Evolutionary conservation across 1,284 basidiomycete species (phyloP).

Genomic region (Cutaneotrichosporon arboriforme): DNA sequence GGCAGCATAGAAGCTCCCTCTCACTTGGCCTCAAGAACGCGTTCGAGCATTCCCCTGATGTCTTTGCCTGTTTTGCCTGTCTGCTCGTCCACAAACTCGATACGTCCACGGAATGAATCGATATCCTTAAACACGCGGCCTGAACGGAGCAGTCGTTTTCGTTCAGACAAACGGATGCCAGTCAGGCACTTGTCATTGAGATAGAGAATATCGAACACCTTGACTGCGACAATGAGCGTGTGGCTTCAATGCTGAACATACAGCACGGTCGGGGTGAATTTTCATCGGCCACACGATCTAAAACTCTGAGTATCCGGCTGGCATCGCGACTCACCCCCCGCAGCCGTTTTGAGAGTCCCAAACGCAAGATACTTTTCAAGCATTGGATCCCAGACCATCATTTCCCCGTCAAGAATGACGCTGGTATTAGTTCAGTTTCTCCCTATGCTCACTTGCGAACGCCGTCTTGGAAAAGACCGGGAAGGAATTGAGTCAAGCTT

Average conservation of each 20-base stretch:
- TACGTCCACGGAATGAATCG: conserved; percentile 58
- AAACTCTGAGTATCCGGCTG: neutral
- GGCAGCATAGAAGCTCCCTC: conserved; percentile 2
- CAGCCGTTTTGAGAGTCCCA: conserved; percentile 84
- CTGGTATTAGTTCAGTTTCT: conserved; percentile 50
- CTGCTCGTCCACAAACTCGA: conserved; percentile 69
- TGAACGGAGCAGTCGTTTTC: conserved; percentile 44
- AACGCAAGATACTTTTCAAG: conserved; percentile 81
- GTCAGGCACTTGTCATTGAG: conserved; percentile 56
- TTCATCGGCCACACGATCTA: conserved; percentile 65
- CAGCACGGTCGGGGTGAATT: conserved; percentile 78
- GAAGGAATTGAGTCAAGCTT: conserved; percentile 78
- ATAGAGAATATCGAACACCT: conserved; percentile 86
- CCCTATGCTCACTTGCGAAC: conserved; percentile 64
- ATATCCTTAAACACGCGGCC: conserved; percentile 38
- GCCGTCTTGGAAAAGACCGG: conserved; percentile 63
- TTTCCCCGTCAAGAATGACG: conserved; percentile 89
- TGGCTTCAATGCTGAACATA: conserved; percentile 48
- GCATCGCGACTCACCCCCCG: conserved; percentile 54
- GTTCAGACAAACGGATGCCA: conserved; percentile 42
- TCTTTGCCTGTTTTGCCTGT: conserved; percentile 72
- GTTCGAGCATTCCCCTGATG: conserved; percentile 68
- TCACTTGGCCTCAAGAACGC: conserved; percentile 63
- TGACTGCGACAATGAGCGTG: conserved; percentile 57
- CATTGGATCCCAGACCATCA: conserved; percentile 92